Evolutionary conservation across 139 green algal species (phyloP), one percentile per base, ranked within the genome.

Genomic region (Chlorella vulgaris): DNA sequence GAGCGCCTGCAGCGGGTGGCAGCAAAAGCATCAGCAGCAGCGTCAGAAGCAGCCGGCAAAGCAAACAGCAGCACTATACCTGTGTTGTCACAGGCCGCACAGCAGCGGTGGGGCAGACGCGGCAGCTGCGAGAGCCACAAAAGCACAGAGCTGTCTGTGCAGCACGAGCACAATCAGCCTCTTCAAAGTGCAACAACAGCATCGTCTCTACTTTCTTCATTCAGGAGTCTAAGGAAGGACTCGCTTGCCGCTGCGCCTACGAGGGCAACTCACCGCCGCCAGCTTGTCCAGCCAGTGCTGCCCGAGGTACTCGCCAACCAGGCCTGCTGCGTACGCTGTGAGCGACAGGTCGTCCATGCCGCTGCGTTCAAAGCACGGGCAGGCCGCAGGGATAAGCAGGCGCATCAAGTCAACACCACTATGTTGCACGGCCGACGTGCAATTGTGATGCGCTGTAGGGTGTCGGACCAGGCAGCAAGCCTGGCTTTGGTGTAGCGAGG

Each of bases 251-350:
- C n/a, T n/a, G n/a, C n/a, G n/a, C n/a, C n/a, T n/a, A n/a, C n/a
- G n/a, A 38, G 43, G 43, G 42, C 0, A 43, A 31, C 35, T 58
- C 31, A 70, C 74, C 74, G 28, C 18, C 13, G 67, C 76, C 19
- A 89, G 66, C 62, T 39, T 29, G 42, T 78, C 40, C 26, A 51
- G 69, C 86, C 86, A 89, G 31, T 29, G 42, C 24, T 65, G 60
- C 66, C 53, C 47, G 21, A 89, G 42, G 60, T 89, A 89, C 35
- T 89, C 86, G 33, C 75, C 78, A 33, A 89, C n/a, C 55, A 89
- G 74, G 31, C 84, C 86, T 55, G 77, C 76, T 67, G 63, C 71
- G 33, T 89, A 89, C 15, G 73, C 77, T 42, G 70, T 69, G 29
- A 89, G 67, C n/a, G 43, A 71, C 78, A 63, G 7, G 35, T 58